phyloP scores from a whole-genome alignment of 2,329 filamentous ascomycete genomes.

The Cladosporium sphaerospermum region DNA sequence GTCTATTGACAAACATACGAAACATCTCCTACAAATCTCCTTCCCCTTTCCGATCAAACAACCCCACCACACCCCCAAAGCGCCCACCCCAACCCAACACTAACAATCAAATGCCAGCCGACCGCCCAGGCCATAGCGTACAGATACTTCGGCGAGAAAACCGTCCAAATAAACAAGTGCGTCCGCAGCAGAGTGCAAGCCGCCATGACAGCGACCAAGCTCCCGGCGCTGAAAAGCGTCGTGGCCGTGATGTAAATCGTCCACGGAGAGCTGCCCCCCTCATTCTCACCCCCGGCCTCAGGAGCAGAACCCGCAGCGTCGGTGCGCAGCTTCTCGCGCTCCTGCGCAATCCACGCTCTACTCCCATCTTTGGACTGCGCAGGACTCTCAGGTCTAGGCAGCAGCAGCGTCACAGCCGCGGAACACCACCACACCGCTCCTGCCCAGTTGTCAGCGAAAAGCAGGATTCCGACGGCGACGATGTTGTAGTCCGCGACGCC shows the following conservation, averaged over 20 bases:
- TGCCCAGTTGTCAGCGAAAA: constrained; percentile 87
- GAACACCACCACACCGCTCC: constrained; percentile 84
- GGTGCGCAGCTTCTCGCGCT: constrained; percentile 23
- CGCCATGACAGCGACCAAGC: constrained; percentile 71
- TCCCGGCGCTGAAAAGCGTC: constrained; percentile 64
- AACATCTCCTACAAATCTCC: background rate
- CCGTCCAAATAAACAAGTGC: constrained; percentile 97
- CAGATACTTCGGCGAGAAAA: constrained; percentile 94
- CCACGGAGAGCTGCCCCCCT: constrained; percentile 15
- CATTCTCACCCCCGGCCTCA: constrained; percentile 16
- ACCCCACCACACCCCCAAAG: constrained; percentile 1
- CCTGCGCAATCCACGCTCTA: constrained; percentile 24
- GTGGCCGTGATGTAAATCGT: constrained; percentile 52
- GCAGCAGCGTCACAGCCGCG: constrained; percentile 36
- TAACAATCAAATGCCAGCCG: constrained; percentile 71
- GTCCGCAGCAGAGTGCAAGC: constrained; percentile 78
- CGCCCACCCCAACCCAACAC: constrained; percentile 41
- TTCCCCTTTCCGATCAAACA: background rate
- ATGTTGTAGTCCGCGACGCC: constrained; percentile 78
- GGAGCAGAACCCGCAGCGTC: constrained; percentile 13
- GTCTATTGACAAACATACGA: too few relatives aligned
- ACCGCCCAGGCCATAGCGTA: constrained; percentile 86
- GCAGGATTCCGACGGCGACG: constrained; percentile 71
- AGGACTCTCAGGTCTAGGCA: constrained; percentile 10
- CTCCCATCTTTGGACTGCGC: background rate